Evolutionary conservation across 2,329 filamentous ascomycete genomes (phyloP).

Genomic region (Emergomyces orientalis): DNA sequence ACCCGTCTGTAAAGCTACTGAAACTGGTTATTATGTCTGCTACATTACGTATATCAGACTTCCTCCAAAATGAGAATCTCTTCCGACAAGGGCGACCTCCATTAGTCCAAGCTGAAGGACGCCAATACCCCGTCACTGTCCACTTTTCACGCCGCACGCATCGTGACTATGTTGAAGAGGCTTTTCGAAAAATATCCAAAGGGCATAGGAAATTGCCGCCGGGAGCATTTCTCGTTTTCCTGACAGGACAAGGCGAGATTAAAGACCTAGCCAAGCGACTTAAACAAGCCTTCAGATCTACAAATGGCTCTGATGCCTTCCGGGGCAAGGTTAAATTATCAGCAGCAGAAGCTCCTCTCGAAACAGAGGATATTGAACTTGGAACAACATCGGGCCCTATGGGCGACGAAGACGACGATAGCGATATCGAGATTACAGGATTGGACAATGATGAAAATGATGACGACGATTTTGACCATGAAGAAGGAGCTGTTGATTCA

Average conservation of each 20-base stretch:
- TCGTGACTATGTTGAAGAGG: constrained; percentile 83
- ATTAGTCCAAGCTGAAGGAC: constrained; percentile 78
- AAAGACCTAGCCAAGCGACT: constrained; percentile 69
- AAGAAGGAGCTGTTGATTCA: constrained; percentile 48
- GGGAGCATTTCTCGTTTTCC: constrained; percentile 84
- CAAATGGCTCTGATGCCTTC: constrained; percentile 40
- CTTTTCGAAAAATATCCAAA: constrained; percentile 73
- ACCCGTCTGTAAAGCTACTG: constrained; percentile 62
- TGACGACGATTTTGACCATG: constrained; percentile 60
- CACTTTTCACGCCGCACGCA: constrained; percentile 80
- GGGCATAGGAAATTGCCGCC: constrained; percentile 85
- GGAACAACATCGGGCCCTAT: constrained; percentile 43
- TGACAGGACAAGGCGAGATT: constrained; percentile 92
- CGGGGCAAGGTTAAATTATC: constrained; percentile 64
- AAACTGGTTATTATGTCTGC: constrained; percentile 98
- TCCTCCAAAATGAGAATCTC: constrained; percentile 71
- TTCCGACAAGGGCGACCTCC: constrained; percentile 68
- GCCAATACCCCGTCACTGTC: constrained; percentile 80
- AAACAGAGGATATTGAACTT: constrained; percentile 80
- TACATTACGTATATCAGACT: constrained; percentile 80
- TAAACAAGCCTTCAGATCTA: constrained; percentile 57
- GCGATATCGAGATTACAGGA: constrained; percentile 53
- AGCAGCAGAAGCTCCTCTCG: constrained; percentile 66
- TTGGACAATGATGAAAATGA: constrained; percentile 48
- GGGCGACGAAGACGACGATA: constrained; percentile 46